These are phyloP conservation scores for Aspergillus felis DNA, from an alignment of 2,329 filamentous ascomycete species.

Conservation along the genomic window DNA sequence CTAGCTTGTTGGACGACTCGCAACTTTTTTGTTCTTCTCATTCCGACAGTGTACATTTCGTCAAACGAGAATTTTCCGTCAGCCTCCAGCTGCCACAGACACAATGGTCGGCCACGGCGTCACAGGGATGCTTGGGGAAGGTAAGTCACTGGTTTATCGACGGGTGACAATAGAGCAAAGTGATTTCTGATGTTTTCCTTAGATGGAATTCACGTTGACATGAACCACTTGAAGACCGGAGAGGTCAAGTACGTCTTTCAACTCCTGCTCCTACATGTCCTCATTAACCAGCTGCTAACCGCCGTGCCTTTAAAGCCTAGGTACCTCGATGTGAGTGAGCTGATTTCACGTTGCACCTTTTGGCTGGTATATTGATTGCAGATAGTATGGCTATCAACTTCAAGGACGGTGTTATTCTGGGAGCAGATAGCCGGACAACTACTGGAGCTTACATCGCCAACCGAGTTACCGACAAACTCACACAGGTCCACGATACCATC, in stretches of 20 bases:
- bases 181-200: slow-evolving; percentile 17
- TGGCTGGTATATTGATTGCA: slow-evolving; percentile 22
- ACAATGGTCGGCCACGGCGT: slow-evolving; percentile 40
- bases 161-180: not conserved
- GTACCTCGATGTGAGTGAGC: slow-evolving; percentile 84
- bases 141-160: slow-evolving; percentile 25
- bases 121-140: slow-evolving; percentile 45
- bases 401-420: slow-evolving; percentile 94
- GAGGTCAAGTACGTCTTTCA: slow-evolving; percentile 82
- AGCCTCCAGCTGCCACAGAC: slow-evolving; percentile 1
- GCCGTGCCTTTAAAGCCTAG: slow-evolving; percentile 58
- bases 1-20: not conserved
- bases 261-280: not conserved
- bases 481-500: slow-evolving; percentile 96
- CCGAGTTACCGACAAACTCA: slow-evolving; percentile 98
- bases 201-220: slow-evolving; percentile 99
- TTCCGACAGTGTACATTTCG: slow-evolving; percentile 4
- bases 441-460: slow-evolving; percentile 98
- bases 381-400: slow-evolving; percentile 96
- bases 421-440: slow-evolving; percentile 94
- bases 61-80: not conserved
- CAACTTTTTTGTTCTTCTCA: not conserved
- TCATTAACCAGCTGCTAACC: slow-evolving; percentile 27
- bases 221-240: slow-evolving; percentile 97
- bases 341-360: slow-evolving; percentile 6